A percentile compares a stretch with the other conserved stretches of the same genome.
These are phyloP conservation scores for Trichoderma sp. DNA, from an alignment of 2,329 filamentous ascomycete species.

Conservation along the genomic window DNA sequence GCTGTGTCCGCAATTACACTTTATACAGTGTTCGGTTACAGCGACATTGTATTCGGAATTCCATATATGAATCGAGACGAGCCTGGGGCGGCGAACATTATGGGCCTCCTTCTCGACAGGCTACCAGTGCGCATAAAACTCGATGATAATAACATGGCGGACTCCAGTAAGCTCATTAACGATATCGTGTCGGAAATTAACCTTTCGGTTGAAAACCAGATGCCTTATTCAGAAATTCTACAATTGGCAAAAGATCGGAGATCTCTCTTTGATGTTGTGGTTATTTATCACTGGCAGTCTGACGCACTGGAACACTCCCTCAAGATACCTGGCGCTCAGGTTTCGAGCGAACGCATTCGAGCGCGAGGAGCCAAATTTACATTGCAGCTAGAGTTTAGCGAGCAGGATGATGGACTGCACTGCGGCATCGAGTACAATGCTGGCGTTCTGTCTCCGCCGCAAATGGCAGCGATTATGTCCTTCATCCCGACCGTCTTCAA, in stretches of 20 bases:
- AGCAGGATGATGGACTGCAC: neutral
- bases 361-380: neutral
- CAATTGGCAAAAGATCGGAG: neutral
- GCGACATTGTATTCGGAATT: neutral
- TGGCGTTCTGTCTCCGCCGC: neutral
- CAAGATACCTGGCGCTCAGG: neutral
- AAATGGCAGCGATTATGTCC: neutral
- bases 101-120: neutral
- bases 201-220: neutral
- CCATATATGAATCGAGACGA: constrained; percentile 6
- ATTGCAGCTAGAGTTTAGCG: constrained; percentile 1
- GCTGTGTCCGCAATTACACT: neutral
- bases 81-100: neutral
- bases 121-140: neutral
- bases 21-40: neutral
- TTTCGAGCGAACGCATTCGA: neutral
- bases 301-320: neutral
- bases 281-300: constrained; percentile 2
- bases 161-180: neutral
- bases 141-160: neutral
- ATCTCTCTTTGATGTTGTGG: neutral
- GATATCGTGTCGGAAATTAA: neutral
- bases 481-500: neutral
- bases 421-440: constrained; percentile 3
- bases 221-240: neutral